These are phyloP conservation scores for Fusarium nisikadoi DNA, from an alignment of 2,329 filamentous ascomycete species.

Conservation along the genomic window DNA sequence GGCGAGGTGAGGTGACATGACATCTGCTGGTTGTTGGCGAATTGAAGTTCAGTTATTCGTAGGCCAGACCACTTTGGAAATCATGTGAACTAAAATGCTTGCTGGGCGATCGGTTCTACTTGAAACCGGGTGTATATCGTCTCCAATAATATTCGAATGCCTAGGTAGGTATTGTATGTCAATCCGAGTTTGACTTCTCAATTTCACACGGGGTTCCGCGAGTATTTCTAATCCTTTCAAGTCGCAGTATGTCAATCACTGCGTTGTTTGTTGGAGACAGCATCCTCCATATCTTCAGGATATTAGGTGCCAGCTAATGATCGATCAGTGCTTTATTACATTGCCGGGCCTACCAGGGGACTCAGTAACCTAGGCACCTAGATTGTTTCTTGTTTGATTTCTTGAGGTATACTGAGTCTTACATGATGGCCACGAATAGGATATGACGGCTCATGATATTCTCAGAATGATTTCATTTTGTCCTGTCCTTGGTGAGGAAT, in stretches of 20 bases:
- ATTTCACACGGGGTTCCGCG: background rate
- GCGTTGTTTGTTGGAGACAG: slow-evolving; percentile 16
- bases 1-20: slow-evolving; percentile 40
- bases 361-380: too few species aligned
- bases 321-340: too few species aligned
- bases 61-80: slow-evolving; percentile 26
- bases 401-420: background rate
- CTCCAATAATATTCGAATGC: background rate
- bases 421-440: background rate
- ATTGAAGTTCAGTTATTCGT: slow-evolving; percentile 26
- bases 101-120: slow-evolving; percentile 4
- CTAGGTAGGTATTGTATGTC: too few species aligned
- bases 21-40: slow-evolving; percentile 24
- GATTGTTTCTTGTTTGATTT: too few species aligned
- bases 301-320: too few species aligned
- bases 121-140: background rate
- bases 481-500: background rate
- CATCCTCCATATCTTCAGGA: slow-evolving; percentile 21
- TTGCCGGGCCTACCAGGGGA: too few species aligned
- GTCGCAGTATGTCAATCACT: background rate
- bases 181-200: background rate
- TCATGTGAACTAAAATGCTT: slow-evolving; percentile 26
- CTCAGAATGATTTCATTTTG: background rate
- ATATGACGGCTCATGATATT: background rate
- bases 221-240: background rate